These are phyloP conservation scores for Adenanthera pavonina DNA, from an alignment of 306 rosid genomes.

Conservation along the genomic window DNA sequence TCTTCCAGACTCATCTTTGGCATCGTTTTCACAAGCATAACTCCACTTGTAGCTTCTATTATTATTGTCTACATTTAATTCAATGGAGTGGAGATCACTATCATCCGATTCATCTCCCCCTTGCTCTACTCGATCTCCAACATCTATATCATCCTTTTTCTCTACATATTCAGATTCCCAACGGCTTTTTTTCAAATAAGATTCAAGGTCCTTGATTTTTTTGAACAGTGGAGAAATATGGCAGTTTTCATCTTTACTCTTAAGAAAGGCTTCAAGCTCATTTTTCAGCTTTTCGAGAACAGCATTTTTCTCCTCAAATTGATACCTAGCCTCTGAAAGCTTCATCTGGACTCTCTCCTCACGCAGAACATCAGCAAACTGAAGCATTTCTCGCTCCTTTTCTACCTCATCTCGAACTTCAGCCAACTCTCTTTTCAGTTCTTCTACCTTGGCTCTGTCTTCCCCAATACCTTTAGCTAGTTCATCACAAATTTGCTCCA, in stretches of 20 bases:
- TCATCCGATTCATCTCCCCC: conserved; percentile 53
- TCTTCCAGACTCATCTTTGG: conserved; percentile 40
- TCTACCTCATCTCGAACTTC: conserved; percentile 64
- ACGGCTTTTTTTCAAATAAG: conserved; percentile 55
- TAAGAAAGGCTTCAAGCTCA: conserved; percentile 56
- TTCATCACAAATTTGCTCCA: conserved; percentile 69
- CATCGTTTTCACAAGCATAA: conserved; percentile 45
- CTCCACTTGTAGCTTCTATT: conserved; percentile 65
- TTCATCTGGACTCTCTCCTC: conserved; percentile 87
- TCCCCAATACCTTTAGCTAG: conserved; percentile 64
- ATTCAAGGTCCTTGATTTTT: conserved; percentile 62
- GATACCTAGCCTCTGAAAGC: conserved; percentile 67
- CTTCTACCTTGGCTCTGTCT: conserved; percentile 67
- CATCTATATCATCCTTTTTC: conserved; percentile 34
- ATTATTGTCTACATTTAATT: conserved; percentile 64
- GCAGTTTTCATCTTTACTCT: conserved; percentile 42
- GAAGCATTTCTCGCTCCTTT: conserved; percentile 79
- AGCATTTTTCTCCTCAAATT: conserved; percentile 74
- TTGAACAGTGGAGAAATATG: conserved; percentile 43
- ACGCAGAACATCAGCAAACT: conserved; percentile 61
- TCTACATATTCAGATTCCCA: conserved; percentile 44
- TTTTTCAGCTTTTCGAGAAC: conserved; percentile 54
- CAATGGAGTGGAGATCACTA: conserved; percentile 71
- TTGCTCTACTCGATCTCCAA: conserved; percentile 38
- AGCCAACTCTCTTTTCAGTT: conserved; percentile 56